phyloP scores from a whole-genome alignment of 306 rosid genomes.

The Glycine latifolia region DNA sequence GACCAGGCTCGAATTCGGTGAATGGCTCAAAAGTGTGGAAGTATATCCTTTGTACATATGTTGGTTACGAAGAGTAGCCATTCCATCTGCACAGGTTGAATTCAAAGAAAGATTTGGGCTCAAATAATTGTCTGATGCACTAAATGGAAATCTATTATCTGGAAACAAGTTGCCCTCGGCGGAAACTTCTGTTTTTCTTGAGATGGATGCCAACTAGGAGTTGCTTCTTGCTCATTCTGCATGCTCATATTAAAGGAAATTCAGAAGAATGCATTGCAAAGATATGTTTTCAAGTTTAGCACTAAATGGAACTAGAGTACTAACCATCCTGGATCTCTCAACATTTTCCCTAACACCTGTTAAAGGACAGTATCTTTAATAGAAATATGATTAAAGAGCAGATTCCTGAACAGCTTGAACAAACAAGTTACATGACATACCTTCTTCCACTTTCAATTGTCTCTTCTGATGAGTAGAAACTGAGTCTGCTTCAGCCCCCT shows the following conservation, averaged over 20 bases:
- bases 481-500: slow-evolving; percentile 60
- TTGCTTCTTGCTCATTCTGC: slow-evolving; percentile 54
- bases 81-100: slow-evolving; percentile 55
- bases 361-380: slow-evolving; percentile 51
- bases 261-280: slow-evolving; percentile 49
- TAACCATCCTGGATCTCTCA: slow-evolving; percentile 57
- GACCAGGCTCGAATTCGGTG: slow-evolving; percentile 42
- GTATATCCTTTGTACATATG: slow-evolving; percentile 47
- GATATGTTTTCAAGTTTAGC: slow-evolving; percentile 50
- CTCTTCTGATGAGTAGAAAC: slow-evolving; percentile 54
- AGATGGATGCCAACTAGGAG: slow-evolving; percentile 50
- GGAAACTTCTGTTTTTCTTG: slow-evolving; percentile 56
- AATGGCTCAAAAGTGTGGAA: slow-evolving; percentile 46
- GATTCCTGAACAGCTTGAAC: slow-evolving; percentile 48
- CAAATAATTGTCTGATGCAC: slow-evolving; percentile 53
- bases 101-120: slow-evolving; percentile 54
- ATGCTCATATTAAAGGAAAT: slow-evolving; percentile 48
- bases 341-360: slow-evolving; percentile 62
- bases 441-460: slow-evolving; percentile 71
- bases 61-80: slow-evolving; percentile 48
- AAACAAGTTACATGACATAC: slow-evolving; percentile 58
- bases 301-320: slow-evolving; percentile 53
- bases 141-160: slow-evolving; percentile 58
- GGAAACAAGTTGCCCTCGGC: slow-evolving; percentile 54
- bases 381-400: slow-evolving; percentile 48